Conservation (phyloP, 805 yeast species). For the Yarrowia divulgata region DNA sequence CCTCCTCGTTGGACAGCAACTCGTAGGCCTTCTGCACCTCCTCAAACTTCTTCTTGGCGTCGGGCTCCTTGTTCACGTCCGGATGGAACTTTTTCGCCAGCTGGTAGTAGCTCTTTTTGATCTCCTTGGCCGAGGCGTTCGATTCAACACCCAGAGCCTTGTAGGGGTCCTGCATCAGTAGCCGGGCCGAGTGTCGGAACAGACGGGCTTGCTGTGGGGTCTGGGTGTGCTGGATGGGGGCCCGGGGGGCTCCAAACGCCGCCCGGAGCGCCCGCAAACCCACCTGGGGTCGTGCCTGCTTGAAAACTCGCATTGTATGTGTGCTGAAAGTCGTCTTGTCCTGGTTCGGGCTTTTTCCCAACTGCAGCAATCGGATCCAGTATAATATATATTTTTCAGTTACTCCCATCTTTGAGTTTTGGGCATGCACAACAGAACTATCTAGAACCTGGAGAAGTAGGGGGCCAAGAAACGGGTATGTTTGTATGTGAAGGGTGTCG, state of each 20-base stretch:
- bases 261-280: slow-evolving; percentile 21
- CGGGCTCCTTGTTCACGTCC: slow-evolving; percentile 90
- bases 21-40: slow-evolving; percentile 95
- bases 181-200: slow-evolving; percentile 1
- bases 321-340: no score
- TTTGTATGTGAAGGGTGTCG: background rate
- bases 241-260: background rate
- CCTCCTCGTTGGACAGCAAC: slow-evolving; percentile 80
- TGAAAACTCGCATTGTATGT: slow-evolving; percentile 19
- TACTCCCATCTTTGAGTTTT: background rate
- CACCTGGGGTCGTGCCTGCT: slow-evolving; percentile 26
- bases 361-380: background rate
- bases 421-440: background rate
- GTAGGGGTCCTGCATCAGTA: slow-evolving; percentile 72
- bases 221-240: background rate
- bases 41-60: slow-evolving; percentile 88
- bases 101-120: slow-evolving; percentile 92
- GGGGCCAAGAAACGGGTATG: background rate
- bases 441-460: background rate
- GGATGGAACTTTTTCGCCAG: slow-evolving; percentile 96
- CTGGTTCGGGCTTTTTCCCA: no score
- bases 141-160: slow-evolving; percentile 77
- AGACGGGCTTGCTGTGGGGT: background rate
- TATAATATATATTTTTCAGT: slow-evolving; percentile 1
- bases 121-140: slow-evolving; percentile 76